Evolutionary conservation across 2,329 filamentous ascomycete genomes (phyloP).

Genomic region (Albifimbria verrucaria): DNA sequence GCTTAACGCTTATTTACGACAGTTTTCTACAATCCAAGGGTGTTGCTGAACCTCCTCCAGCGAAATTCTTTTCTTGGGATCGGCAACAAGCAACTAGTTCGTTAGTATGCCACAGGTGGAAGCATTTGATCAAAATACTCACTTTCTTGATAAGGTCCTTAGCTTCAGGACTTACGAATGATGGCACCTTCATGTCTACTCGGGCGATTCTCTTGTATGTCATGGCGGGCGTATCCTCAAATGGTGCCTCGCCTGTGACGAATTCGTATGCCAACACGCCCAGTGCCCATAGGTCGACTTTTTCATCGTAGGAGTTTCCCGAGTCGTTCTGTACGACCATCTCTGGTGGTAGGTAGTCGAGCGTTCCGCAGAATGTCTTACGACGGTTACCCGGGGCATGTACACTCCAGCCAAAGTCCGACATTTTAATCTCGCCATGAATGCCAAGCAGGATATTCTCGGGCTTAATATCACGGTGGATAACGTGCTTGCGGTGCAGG

Average conservation of each 20-base stretch:
- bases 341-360: conserved; percentile 25
- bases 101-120: neutral
- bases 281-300: conserved; percentile 18
- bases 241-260: conserved; percentile 17
- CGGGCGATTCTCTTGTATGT: conserved; percentile 15
- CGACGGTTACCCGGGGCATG: conserved; percentile 19
- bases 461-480: conserved; percentile 31
- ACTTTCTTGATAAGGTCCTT: conserved; percentile 14
- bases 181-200: conserved; percentile 17
- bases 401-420: conserved; percentile 26
- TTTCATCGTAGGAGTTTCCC: conserved; percentile 9
- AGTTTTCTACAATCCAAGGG: conserved; percentile 19
- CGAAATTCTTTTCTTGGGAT: conserved; percentile 14
- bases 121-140: conserved; percentile 1
- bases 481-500: conserved; percentile 28
- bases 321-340: conserved; percentile 13
- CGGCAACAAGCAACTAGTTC: conserved; percentile 13
- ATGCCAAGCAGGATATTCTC: conserved; percentile 30
- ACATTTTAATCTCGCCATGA: conserved; percentile 23
- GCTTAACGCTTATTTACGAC: too few species aligned
- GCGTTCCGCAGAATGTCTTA: conserved; percentile 21
- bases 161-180: conserved; percentile 13
- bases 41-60: conserved; percentile 14
- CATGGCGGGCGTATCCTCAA: conserved; percentile 16
- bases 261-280: conserved; percentile 23